Evolutionary conservation across 768 basidiomycete species (phyloP), one percentile per base, ranked within the genome.

Genomic region (Imleria badia): DNA sequence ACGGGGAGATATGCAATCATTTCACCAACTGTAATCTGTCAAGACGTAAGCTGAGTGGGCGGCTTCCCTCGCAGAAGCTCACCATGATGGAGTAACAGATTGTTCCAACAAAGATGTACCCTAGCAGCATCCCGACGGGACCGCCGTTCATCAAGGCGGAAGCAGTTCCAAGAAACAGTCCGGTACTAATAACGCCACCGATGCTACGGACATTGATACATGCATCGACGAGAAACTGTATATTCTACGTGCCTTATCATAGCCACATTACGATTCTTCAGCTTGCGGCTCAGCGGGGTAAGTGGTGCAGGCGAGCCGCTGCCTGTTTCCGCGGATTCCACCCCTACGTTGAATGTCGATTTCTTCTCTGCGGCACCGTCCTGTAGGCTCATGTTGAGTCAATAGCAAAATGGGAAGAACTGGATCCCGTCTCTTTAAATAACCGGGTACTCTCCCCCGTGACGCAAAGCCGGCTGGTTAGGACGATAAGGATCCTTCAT

Each of bases 1-100:
- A 78, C 61, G 19, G 76, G 75, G n/a, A 79, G 67, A 51, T 68
- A 76, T 6, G 76, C 64, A 8, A 76, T 68, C 78, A 78, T 76
- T 48, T 78, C 76, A 26, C 77, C 77, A 4, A 62, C 33, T 31
- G 71, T 60, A 12, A 66, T 64, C 55, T 59, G 20, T 30, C 20
- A 17, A 48, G 29, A 36, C 34, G 23, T 35, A 30, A 49, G 43
- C 19, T 43, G 20, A 23, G 11, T 17, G 29, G 1, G 10, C 15
- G 5, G 11, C 13, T 31, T 6, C 9, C 7, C n/a, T 22, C 9
- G 6, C 26, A 19, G 9, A 22, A 13, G n/a, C 63, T 43, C 29
- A 73, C 74, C 70, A 72, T 72, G 26, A 69, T 66, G 10, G 62
- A 61, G 47, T 70, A 73, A 34, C 70, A 72, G 15, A 67, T 57